Percentiles rank a stretch among this genome's conserved stretches.
phyloP scores from a whole-genome alignment of 805 yeast species.

The Naumovozyma baii region DNA sequence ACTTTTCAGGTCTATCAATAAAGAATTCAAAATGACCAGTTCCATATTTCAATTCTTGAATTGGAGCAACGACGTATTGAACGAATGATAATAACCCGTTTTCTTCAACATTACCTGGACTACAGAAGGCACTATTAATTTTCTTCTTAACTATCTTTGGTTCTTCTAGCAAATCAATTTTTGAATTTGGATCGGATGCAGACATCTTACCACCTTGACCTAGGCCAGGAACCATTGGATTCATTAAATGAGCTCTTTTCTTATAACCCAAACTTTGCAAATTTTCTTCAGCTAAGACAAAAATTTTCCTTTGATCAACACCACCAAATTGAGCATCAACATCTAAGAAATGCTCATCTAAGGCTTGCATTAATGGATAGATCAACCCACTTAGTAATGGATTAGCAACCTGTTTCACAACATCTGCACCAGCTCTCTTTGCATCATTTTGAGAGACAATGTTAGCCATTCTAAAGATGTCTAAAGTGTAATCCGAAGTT shows the following conservation, averaged over 20 bases:
- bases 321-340: slow-evolving; percentile 98
- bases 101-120: slow-evolving; percentile 86
- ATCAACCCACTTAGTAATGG: slow-evolving; percentile 89
- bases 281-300: slow-evolving; percentile 92
- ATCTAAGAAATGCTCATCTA: slow-evolving; percentile 83
- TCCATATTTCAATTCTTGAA: slow-evolving; percentile 63
- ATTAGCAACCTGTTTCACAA: slow-evolving; percentile 92
- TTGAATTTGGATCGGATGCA: slow-evolving; percentile 96
- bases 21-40: slow-evolving; percentile 52
- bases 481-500: slow-evolving; percentile 71
- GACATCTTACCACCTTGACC: slow-evolving; percentile 98
- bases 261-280: slow-evolving; percentile 81
- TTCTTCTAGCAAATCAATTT: slow-evolving; percentile 85
- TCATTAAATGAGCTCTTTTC: slow-evolving; percentile 97
- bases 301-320: slow-evolving; percentile 96
- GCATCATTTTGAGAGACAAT: slow-evolving; percentile 89
- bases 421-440: slow-evolving; percentile 98
- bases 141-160: slow-evolving; percentile 85
- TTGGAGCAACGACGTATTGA: slow-evolving; percentile 77
- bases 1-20: slow-evolving; percentile 89
- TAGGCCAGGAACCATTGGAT: slow-evolving; percentile 97
- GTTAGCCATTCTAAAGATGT: slow-evolving; percentile 77
- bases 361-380: slow-evolving; percentile 97
- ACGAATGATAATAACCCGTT: slow-evolving; percentile 85
- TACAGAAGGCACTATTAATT: slow-evolving; percentile 85